Base-by-base conservation (phyloP, 2,329 filamentous ascomycete genomes). In the Diaporthe amygdali region DNA sequence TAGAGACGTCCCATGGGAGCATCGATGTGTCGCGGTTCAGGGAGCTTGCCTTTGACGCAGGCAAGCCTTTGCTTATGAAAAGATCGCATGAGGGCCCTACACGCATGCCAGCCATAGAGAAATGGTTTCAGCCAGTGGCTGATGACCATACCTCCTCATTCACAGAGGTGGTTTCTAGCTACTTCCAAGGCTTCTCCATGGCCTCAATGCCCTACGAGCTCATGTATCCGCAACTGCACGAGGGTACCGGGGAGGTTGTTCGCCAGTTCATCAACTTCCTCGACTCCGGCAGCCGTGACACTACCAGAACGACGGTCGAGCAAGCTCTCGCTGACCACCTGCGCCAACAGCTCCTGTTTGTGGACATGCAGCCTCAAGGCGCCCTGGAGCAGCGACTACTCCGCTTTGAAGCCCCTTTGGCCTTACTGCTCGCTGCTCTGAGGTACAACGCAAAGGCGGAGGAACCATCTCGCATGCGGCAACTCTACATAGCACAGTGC, bases 401-500 rank as follows among this genome's bases (percentile, higher is more conserved):
- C 34, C 87, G 87, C 63, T 84, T 93, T 55, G 77, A 88, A 32
- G 90, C 90, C 1, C 89, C 91, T 0, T 81, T 97, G 0, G 84
- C 83, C 46, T 85, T 96, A 41, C 89, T 97, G 56, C 81, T 92
- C 20, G 86, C 89, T 59, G 86, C 85, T 8, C 75, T 84, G n/a
- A 78, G 83, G 63, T 90, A 85, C 79, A 90, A 89, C 70, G 41
- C 67, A 14, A 27, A 59, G 12, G 74, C 25, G 15, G 32, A 59
- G 68, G 41, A 20, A 5, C 14, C 15, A 0, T 41, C 37, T 54
- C 70, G 34, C 46, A 73, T 55, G 7, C 70, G 79, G 2, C 81
- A 85, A n/a, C 84, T 98, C 3, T 98, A 98, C 79, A 91, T 98
- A 67, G 95, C 96, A 0, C 96, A 98, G 82, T 93, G 91, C 17